phyloP scores from a whole-genome alignment of 2,329 filamentous ascomycete genomes.

The Fusarium lyarnte region DNA sequence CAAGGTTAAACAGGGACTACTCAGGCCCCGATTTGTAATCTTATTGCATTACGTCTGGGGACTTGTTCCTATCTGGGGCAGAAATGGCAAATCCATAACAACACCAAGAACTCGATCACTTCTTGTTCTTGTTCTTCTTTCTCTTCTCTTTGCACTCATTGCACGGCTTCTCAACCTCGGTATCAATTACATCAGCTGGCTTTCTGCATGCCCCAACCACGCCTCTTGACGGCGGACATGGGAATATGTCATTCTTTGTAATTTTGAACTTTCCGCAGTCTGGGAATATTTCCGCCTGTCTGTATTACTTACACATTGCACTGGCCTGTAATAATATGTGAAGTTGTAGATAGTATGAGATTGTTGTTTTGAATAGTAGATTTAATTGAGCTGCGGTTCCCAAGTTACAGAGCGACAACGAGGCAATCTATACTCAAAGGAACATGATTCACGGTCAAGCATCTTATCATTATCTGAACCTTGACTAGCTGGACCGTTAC shows the following conservation, averaged over 20 bases:
- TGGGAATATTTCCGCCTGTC: fast-evolving
- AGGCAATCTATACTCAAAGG: not conserved
- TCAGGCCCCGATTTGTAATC: fast-evolving
- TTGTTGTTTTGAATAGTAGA: not conserved
- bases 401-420: fast-evolving
- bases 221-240: not conserved
- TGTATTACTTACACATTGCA: not conserved
- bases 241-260: not conserved
- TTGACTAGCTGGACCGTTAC: fast-evolving
- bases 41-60: not conserved
- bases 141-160: not conserved
- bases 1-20: fast-evolving
- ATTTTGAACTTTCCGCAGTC: not conserved
- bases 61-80: not conserved
- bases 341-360: no score
- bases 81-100: fast-evolving
- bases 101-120: not conserved
- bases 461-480: no score
- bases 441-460: not conserved
- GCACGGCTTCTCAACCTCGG: not conserved
- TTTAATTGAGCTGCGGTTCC: not conserved
- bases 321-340: fast-evolving
- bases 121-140: not conserved
- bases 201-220: not conserved
- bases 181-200: not conserved